Evolutionary conservation across 805 yeast genomes (phyloP), one percentile per base, ranked within the genome.

Genomic region (Starmerella khaoyaiensis): DNA sequence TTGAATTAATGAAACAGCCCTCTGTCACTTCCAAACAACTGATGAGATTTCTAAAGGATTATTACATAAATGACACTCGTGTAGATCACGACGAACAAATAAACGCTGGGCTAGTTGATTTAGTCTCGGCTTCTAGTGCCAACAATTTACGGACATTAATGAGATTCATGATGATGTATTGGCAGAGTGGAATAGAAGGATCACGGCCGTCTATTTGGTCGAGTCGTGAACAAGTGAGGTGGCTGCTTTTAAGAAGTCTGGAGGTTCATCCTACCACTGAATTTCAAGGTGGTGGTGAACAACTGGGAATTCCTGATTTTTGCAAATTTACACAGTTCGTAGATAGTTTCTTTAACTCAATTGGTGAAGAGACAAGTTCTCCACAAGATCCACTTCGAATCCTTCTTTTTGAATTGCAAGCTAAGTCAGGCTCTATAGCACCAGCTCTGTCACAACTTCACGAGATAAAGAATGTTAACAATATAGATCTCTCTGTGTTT

Each of bases 151-250:
- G 49, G 21, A 46, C 50, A 0, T 32, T 53, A 23, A 52, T 52
- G 51, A 49, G 43, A 32, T 52, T 35, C 33, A 40, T 53, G 14
- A 39, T 46, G 12, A 36, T 36, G 30, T 42, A 41, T 38, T 55
- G 59, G 59, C 45, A 44, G 26, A 15, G 31, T 18, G 55, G 56
- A 20, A 21, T 51, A 11, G 36, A 25, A 28, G 54, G 54, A 3
- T 15, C 33, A 29, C 45, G 48, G 24, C 51, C 53, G 3, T 24
- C 48, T 17, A 45, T 47, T 15, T 21, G 33, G 17, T 35, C 37
- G 1, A 56, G 58, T 5, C 46, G 51, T 5, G 28, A 15, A n/a
- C 57, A 52, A 27, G 48, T 52, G 10, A 28, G 34, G 17, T 33
- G 35, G 18, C 37, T 55, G 16, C 47, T 56, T 10, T 14, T 25